phyloP scores from a whole-genome alignment of 1,284 basidiomycete genomes.

The Naganishia sp. region DNA sequence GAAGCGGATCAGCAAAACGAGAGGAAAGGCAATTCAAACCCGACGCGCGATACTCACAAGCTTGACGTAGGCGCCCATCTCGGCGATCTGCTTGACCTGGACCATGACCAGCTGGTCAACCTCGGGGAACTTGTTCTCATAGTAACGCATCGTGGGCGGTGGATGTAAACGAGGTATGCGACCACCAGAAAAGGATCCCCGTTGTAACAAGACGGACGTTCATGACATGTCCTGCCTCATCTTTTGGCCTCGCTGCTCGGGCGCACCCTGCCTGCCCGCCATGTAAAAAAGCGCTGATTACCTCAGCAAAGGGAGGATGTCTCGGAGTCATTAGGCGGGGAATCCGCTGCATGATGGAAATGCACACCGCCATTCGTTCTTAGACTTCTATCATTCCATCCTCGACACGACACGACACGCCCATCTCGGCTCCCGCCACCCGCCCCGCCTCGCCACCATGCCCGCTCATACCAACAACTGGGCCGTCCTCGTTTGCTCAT shows the following conservation, averaged over 20 bases:
- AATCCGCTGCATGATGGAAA: too few species aligned
- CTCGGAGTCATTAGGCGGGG: background rate
- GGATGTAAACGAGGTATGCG: background rate
- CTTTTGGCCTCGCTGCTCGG: background rate
- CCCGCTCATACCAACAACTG: slow-evolving; percentile 87
- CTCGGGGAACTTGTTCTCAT: slow-evolving; percentile 58
- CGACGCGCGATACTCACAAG: slow-evolving; percentile 63
- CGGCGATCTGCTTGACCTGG: slow-evolving; percentile 96
- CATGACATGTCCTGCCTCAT: background rate
- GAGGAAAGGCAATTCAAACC: background rate
- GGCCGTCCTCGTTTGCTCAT: slow-evolving; percentile 94
- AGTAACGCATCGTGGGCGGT: slow-evolving; percentile 46
- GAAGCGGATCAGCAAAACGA: background rate
- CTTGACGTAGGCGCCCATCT: slow-evolving; percentile 99
- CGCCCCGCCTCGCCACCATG: too few species aligned
- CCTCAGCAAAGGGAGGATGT: background rate
- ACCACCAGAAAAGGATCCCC: too few species aligned
- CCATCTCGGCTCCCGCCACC: too few species aligned
- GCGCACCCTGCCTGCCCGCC: background rate
- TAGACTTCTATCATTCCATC: too few species aligned
- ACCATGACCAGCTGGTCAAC: slow-evolving; percentile 98
- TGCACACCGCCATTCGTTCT: too few species aligned
- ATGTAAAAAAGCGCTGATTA: slow-evolving; percentile 12
- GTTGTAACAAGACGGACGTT: too few species aligned
- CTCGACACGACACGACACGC: too few species aligned